phyloP scores from a whole-genome alignment of 768 basidiomycete species.

The Mycena galopus region DNA sequence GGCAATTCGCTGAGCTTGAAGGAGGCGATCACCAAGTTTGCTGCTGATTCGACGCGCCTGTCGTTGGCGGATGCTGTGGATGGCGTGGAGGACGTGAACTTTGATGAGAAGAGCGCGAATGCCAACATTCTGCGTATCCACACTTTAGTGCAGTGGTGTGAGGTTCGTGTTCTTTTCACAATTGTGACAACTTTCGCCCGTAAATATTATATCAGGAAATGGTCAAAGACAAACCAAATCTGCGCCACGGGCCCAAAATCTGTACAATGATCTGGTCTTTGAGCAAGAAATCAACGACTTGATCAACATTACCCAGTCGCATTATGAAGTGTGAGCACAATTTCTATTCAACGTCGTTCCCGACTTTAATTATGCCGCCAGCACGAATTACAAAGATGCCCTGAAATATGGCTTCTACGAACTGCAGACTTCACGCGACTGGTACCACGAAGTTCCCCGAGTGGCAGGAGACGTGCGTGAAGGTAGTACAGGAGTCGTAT shows the following conservation, averaged over 20 bases:
- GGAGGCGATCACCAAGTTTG: slow-evolving; percentile 93
- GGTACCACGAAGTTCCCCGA: slow-evolving; percentile 98
- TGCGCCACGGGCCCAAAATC: slow-evolving; percentile 82
- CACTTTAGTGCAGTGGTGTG: slow-evolving; percentile 92
- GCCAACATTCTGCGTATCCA: slow-evolving; percentile 95
- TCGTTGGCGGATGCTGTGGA: slow-evolving; percentile 97
- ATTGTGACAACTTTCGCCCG: background rate
- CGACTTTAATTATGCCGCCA: slow-evolving; percentile 45
- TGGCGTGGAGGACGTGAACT: slow-evolving; percentile 98
- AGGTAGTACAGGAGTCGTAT: slow-evolving; percentile 79
- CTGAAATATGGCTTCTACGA: slow-evolving; percentile 97
- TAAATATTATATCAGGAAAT: slow-evolving; percentile 71
- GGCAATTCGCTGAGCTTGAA: slow-evolving; percentile 94
- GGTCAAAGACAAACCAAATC: slow-evolving; percentile 73
- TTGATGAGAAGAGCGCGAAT: slow-evolving; percentile 98
- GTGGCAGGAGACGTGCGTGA: slow-evolving; percentile 92
- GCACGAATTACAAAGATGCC: slow-evolving; percentile 96
- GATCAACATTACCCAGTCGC: slow-evolving; percentile 83
- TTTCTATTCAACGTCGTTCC: background rate
- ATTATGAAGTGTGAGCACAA: slow-evolving; percentile 82
- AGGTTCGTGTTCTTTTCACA: slow-evolving; percentile 61
- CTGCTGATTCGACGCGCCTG: slow-evolving; percentile 94
- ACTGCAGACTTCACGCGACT: slow-evolving; percentile 90
- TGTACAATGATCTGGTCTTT: slow-evolving; percentile 91
- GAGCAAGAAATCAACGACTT: slow-evolving; percentile 91